Percentiles rank a stretch among this genome's conserved stretches.
phyloP scores from a whole-genome alignment of 306 rosid species.

The Vicia villosa region DNA sequence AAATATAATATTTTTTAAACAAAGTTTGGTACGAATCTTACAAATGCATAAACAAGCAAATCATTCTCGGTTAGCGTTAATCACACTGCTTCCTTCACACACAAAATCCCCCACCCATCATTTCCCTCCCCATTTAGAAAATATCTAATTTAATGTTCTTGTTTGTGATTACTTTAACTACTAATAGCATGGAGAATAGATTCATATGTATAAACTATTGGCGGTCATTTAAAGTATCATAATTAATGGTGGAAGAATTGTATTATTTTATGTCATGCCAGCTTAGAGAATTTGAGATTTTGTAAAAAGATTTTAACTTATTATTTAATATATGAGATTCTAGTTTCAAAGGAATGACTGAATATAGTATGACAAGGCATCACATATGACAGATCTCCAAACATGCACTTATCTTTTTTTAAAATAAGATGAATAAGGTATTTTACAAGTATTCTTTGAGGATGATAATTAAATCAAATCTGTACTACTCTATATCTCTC shows the following conservation, averaged over 20 bases:
- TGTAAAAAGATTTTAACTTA: neutral
- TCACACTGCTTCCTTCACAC: no score
- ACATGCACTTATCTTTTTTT: neutral
- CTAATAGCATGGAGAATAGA: slow-evolving; percentile 49
- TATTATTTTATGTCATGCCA: neutral
- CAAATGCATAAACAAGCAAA: slow-evolving; percentile 30
- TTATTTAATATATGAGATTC: slow-evolving; percentile 14
- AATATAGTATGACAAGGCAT: neutral
- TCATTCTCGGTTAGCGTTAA: slow-evolving; percentile 36
- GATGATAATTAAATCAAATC: no score
- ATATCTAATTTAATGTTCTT: no score
- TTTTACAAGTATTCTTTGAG: neutral
- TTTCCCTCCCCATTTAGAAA: no score
- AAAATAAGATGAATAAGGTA: neutral
- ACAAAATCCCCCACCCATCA: no score
- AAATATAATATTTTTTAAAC: slow-evolving; percentile 36
- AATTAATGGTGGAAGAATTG: slow-evolving; percentile 1
- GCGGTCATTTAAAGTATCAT: slow-evolving; percentile 31
- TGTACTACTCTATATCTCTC: no score
- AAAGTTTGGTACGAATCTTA: slow-evolving; percentile 52
- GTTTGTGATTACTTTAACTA: slow-evolving; percentile 33
- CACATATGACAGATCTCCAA: neutral
- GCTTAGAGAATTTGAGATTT: neutral
- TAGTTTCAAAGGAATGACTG: neutral
- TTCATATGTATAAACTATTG: slow-evolving; percentile 36